Percentiles rank a stretch among this genome's conserved stretches.
These are phyloP conservation scores for Aspergillus incahuasiensis DNA, from an alignment of 495 filamentous ascomycete species.

Conservation along the genomic window DNA sequence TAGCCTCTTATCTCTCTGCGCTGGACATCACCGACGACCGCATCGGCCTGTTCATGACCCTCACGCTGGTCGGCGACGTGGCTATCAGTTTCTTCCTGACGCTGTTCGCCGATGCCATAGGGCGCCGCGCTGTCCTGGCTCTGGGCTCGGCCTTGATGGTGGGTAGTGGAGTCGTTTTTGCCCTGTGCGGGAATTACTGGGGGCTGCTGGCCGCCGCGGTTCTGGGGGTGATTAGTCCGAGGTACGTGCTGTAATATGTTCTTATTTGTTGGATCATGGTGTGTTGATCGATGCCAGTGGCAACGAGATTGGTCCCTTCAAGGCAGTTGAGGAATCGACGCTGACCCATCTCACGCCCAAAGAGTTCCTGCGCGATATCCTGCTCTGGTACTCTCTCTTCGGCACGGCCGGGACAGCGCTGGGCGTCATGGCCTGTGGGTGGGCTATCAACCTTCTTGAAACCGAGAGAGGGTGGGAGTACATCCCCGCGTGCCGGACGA, in stretches of 20 bases:
- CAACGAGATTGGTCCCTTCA: conserved; percentile 77
- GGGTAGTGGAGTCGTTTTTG: conserved; percentile 64
- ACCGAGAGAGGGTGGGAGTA: conserved; percentile 47
- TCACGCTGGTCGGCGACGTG: conserved; percentile 78
- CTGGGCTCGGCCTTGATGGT: conserved; percentile 67
- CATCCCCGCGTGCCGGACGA: conserved; percentile 56
- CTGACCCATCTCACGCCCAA: conserved; percentile 66
- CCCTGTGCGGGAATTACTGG: conserved; percentile 66
- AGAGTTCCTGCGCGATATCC: conserved; percentile 62
- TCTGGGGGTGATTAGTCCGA: conserved; percentile 76
- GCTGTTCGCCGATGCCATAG: conserved; percentile 67
- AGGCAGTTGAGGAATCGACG: conserved; percentile 80
- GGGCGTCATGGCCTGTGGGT: conserved; percentile 63
- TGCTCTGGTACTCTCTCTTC: conserved; percentile 75
- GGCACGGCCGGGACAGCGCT: conserved; percentile 60
- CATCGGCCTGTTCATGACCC: conserved; percentile 86
- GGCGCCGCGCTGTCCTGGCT: conserved; percentile 63
- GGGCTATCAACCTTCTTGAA: conserved; percentile 53
- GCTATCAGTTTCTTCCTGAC: conserved; percentile 72
- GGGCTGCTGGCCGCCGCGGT: conserved; percentile 67
- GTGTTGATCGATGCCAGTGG: conserved; percentile 54
- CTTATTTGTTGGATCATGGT: not conserved
- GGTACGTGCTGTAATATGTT: conserved; percentile 28
- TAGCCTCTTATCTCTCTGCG: conserved; percentile 64
- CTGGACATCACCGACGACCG: conserved; percentile 61